Conservation (phyloP, 1,139 yeast species). For the Eremothecium coryli region DNA sequence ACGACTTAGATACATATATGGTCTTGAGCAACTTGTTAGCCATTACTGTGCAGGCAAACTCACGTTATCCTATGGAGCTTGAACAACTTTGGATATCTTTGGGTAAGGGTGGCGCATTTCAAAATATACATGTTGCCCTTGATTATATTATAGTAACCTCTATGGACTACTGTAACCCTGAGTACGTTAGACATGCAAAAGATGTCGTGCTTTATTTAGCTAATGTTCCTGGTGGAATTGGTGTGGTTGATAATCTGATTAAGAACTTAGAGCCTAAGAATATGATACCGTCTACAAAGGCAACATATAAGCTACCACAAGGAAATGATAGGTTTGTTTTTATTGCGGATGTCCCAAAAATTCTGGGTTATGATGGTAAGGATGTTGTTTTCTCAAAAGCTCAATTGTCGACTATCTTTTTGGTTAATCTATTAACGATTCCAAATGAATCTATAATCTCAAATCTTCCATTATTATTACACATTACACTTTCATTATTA, state of each 20-base stretch:
- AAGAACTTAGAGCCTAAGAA: slow-evolving; percentile 68
- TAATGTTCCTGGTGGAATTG: slow-evolving; percentile 31
- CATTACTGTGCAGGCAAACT: slow-evolving; percentile 69
- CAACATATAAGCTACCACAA: slow-evolving; percentile 27
- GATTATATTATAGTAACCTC: slow-evolving; percentile 64
- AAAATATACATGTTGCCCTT: slow-evolving; percentile 62
- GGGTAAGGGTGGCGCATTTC: slow-evolving; percentile 58
- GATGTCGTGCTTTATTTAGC: slow-evolving; percentile 73
- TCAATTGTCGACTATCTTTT: slow-evolving; percentile 73
- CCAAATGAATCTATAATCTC: slow-evolving; percentile 48
- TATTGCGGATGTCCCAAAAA: slow-evolving; percentile 58
- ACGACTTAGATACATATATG: slow-evolving; percentile 51
- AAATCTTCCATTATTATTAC: slow-evolving; percentile 70
- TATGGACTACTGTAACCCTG: slow-evolving; percentile 59
- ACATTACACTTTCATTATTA: slow-evolving; percentile 64
- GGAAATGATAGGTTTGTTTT: slow-evolving; percentile 48
- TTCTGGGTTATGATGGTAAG: slow-evolving; percentile 51
- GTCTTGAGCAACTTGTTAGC: slow-evolving; percentile 75
- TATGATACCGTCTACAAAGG: slow-evolving; percentile 66
- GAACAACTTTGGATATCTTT: slow-evolving; percentile 94
- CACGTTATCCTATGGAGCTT: slow-evolving; percentile 69
- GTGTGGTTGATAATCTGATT: slow-evolving; percentile 46
- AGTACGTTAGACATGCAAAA: slow-evolving; percentile 68
- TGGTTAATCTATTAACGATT: slow-evolving; percentile 68
- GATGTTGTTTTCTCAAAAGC: slow-evolving; percentile 80